Conservation (phyloP, 208 protist genomes). For the Crithidia brevicula region DNA sequence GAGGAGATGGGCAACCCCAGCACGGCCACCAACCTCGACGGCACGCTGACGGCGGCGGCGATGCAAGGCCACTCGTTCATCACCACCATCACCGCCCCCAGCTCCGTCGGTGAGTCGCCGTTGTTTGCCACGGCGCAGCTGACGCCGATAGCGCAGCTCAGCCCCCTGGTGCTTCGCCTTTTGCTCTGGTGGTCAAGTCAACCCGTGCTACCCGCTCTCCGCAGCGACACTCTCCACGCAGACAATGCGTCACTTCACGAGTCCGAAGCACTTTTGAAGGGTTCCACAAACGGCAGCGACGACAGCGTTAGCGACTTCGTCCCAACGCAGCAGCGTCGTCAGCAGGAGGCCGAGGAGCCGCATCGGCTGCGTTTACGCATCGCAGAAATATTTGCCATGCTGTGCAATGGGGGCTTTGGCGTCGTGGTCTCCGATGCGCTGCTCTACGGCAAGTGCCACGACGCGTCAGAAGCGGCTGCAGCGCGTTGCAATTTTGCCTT, state of each 20-base stretch:
- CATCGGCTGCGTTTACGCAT: conserved; percentile 31
- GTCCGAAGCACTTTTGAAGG: not conserved
- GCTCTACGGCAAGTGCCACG: conserved; percentile 32
- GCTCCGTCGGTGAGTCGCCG: conserved; percentile 1
- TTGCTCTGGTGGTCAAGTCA: conserved; percentile 32
- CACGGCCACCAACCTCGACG: not conserved
- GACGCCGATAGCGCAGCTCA: conserved; percentile 19
- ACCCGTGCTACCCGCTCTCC: conserved; percentile 15
- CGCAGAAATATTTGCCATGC: conserved; percentile 26
- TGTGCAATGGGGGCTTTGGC: conserved; percentile 16
- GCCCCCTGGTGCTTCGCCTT: conserved; percentile 30
- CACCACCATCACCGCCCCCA: not conserved
- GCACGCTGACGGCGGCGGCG: conserved; percentile 10
- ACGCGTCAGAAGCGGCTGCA: conserved; percentile 18
- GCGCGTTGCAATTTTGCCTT: conserved; percentile 30
- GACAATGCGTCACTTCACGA: not conserved
- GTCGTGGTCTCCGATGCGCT: conserved; percentile 31
- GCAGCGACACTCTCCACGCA: not conserved
- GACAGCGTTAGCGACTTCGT: conserved; percentile 8
- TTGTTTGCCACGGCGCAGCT: not conserved
- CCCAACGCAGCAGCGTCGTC: not conserved
- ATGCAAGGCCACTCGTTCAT: not conserved
- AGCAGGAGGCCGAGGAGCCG: conserved; percentile 1
- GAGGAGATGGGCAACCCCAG: not conserved
- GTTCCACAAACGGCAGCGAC: conserved; percentile 1